Evolutionary conservation across 208 protist genomes (phyloP).

Genomic region (Tritrichomonas foetus): DNA sequence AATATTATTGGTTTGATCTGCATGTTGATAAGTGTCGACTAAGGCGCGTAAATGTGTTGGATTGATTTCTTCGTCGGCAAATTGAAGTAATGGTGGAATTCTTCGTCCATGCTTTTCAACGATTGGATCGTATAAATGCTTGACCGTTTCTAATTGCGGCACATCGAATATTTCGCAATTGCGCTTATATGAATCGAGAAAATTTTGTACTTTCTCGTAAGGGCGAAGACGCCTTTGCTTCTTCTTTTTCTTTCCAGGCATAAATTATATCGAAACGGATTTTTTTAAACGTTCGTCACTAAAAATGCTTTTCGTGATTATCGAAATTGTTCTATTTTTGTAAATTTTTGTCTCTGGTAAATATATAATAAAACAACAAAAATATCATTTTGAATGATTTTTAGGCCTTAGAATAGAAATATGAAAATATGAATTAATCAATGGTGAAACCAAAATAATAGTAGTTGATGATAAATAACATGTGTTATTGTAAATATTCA

Average conservation of each 20-base stretch:
- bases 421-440: no score
- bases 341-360: no score
- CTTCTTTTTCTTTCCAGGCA: not conserved
- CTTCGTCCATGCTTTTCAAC: slow-evolving; percentile 3
- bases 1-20: not conserved
- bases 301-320: no score
- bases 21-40: not conserved
- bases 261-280: no score
- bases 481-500: no score
- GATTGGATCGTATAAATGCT: slow-evolving; percentile 27
- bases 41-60: not conserved
- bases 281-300: no score
- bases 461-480: no score
- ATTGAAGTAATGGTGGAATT: slow-evolving; percentile 17
- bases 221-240: not conserved
- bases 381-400: no score
- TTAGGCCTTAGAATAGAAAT: no score
- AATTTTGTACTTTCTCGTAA: not conserved
- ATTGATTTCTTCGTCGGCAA: not conserved
- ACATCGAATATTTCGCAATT: not conserved
- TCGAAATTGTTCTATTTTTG: no score
- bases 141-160: not conserved
- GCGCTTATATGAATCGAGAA: not conserved
- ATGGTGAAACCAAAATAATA: no score
- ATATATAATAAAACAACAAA: no score